Evolutionary conservation across 768 basidiomycete species (phyloP), one percentile per base, ranked within the genome.

Genomic region (Lentinula sp.): DNA sequence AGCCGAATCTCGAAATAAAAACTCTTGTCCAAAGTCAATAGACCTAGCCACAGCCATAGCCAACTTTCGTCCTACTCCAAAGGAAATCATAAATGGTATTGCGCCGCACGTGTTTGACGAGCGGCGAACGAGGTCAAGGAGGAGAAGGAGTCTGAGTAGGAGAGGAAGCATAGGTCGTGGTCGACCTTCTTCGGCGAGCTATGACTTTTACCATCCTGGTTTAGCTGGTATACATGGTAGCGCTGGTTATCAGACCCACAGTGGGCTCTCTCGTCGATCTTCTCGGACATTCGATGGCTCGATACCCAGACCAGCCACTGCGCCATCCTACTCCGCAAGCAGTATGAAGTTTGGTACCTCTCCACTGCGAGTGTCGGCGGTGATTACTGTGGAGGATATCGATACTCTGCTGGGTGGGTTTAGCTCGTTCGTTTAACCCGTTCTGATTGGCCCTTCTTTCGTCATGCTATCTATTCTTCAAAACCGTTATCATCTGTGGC

Each of bases 71-170:
- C 78, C 78, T 3, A 71, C 77, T 1, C 69, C 75, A 11, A 74
- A 74, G 51, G 75, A 79, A 58, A 71, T 79, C 35, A 75, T 80
- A 61, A 74, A 70, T 42, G 78, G 76, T 9, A 77, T 79, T 55
- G 79, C 78, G 37, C 79, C 79, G 23, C 78, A 79, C 62, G 73
- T 79, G 34, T 75, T 78, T 58, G 78, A 78, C 55, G 78, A 80
- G 48, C 57, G 54, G 50, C 67, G 71, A 43, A 68, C 71, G 37
- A 70, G 66, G 50, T 32, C 56, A 35, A 39, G 59, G 15, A 40
- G 55, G 15, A 40, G 55, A 56, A 43, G 39, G 28, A 40, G 40
- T 15, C 9, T 56, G 37, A 56, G n/a, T 11, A 50, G 50, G 32
- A 59, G 58, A 57, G 39, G 56, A n/a, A 42, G 42, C 10, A 13